Evolutionary conservation across 1,284 basidiomycete genomes (phyloP).

Genomic region (Ganoderma lucidum): DNA sequence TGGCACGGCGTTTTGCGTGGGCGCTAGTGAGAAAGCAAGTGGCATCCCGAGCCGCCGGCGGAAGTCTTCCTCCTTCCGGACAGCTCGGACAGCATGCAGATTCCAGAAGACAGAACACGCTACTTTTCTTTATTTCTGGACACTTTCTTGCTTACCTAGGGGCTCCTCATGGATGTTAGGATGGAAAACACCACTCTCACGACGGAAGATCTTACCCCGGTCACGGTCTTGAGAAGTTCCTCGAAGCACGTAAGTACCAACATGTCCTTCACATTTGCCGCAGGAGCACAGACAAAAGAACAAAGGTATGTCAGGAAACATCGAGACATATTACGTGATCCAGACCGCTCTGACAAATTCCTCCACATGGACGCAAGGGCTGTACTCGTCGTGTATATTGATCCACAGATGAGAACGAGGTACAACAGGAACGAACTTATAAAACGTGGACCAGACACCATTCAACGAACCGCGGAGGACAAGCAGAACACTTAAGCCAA

Average conservation of each 20-base stretch:
- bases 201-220: neutral
- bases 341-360: neutral
- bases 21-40: slow-evolving; percentile 4
- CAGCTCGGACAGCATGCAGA: neutral
- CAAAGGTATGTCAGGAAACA: neutral
- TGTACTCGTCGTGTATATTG: neutral
- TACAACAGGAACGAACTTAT: neutral
- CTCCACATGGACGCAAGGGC: neutral
- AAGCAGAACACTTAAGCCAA: neutral
- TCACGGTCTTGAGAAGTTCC: no score
- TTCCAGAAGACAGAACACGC: neutral
- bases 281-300: neutral
- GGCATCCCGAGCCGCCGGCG: neutral
- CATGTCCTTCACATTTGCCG: neutral
- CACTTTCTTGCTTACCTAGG: neutral
- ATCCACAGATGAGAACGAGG: neutral
- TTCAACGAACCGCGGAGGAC: neutral
- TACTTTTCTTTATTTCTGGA: neutral
- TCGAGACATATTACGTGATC: neutral
- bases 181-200: neutral
- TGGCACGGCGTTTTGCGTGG: neutral
- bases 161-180: neutral
- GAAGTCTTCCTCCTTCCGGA: neutral
- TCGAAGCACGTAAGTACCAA: no score
- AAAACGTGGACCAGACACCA: neutral